These are phyloP conservation scores for Carallia pectinifolia DNA, from an alignment of 345 rosid species.

Conservation along the genomic window DNA sequence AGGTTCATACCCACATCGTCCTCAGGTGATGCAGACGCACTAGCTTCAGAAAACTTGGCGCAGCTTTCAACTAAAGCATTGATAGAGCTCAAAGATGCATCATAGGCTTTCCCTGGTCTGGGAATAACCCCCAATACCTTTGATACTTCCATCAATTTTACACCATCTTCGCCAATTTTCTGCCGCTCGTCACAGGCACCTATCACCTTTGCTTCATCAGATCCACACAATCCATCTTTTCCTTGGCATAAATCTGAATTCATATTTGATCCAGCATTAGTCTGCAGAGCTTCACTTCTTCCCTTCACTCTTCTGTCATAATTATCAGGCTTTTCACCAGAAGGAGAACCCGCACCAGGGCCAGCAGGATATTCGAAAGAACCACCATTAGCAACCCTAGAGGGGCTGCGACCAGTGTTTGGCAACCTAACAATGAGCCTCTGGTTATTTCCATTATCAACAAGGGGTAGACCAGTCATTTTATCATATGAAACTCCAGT, in stretches of 20 bases:
- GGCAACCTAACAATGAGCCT: conserved; percentile 71
- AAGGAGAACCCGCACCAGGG: conserved; percentile 61
- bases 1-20: conserved; percentile 96
- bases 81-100: conserved; percentile 64
- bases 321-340: conserved; percentile 57
- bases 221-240: conserved; percentile 49
- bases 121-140: conserved; percentile 48
- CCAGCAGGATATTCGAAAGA: conserved; percentile 58
- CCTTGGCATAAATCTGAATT: conserved; percentile 62
- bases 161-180: conserved; percentile 39
- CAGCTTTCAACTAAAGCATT: conserved; percentile 92
- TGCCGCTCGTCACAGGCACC: conserved; percentile 43
- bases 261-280: conserved; percentile 37
- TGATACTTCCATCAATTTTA: conserved; percentile 40
- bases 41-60: conserved; percentile 64
- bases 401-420: conserved; percentile 69
- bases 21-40: conserved; percentile 43
- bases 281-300: conserved; percentile 30
- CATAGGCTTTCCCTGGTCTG: conserved; percentile 50
- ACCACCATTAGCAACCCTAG: conserved; percentile 61
- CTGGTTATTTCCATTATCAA: conserved; percentile 54
- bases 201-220: conserved; percentile 52
- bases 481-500: neutral
- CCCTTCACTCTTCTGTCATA: neutral
- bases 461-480: conserved; percentile 38